phyloP scores from a whole-genome alignment of 805 yeast species.

The Yarrowia alimentaria region DNA sequence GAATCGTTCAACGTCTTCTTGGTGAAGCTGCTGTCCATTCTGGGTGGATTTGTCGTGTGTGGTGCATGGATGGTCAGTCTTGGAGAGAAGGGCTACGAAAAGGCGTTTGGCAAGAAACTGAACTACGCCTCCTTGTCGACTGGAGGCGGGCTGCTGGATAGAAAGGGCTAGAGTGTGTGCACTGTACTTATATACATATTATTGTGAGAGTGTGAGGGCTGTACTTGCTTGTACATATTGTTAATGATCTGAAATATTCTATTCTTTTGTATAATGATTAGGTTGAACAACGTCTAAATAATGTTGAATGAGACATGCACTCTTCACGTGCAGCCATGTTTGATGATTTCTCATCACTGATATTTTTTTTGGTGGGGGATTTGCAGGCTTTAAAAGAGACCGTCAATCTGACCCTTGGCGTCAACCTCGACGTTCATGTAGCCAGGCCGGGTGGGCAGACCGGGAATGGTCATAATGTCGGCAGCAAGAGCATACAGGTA shows the following conservation, averaged over 20 bases:
- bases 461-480: conserved; percentile 96
- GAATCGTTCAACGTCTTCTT: conserved; percentile 76
- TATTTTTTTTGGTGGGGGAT: background rate
- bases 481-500: conserved; percentile 95
- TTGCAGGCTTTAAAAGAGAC: conserved; percentile 70
- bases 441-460: conserved; percentile 93
- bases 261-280: conserved; percentile 17
- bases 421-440: conserved; percentile 95
- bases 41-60: conserved; percentile 75
- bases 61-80: conserved; percentile 51
- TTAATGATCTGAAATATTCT: conserved; percentile 1
- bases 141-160: conserved; percentile 12
- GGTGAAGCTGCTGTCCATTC: conserved; percentile 71
- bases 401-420: conserved; percentile 87
- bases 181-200: background rate
- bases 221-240: background rate
- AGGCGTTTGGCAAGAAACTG: conserved; percentile 35
- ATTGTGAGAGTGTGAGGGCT: background rate
- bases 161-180: background rate
- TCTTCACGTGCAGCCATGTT: too few relatives aligned
- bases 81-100: conserved; percentile 23
- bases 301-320: conserved; percentile 12
- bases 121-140: background rate
- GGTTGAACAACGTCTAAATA: conserved; percentile 24
- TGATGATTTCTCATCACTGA: background rate